Base-by-base conservation (phyloP, 306 rosid genomes). In the Amphicarpaea edgeworthii region DNA sequence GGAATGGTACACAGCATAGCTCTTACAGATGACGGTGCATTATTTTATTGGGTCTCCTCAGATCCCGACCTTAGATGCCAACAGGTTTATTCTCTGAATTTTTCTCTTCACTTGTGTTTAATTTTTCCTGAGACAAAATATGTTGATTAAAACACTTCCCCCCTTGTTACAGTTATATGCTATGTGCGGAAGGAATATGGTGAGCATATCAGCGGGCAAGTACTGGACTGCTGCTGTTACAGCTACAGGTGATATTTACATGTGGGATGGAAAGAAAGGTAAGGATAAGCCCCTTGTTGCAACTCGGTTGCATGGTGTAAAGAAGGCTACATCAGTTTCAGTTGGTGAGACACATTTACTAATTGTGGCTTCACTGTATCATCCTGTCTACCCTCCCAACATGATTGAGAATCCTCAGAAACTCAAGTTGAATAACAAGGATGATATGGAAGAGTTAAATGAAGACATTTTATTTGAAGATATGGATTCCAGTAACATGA, bases 301-400 rank as follows among this genome's bases (percentile, higher is more conserved):
- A 43, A 84, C 90, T 68, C 93, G 96, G 73, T 81, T 95, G 79
- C 89, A 84, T 73, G 96, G 98, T 68, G 82, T 89, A 64, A 95
- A 95, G 92, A 86, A 83, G 85, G 97, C 91, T 84, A 86, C 92
- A 43, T 88, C 97, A 64, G 97, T 89, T 80, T 86, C 97, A 19
- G 97, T 86, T 57, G 98, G 98, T 61, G 98, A 95, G 86, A 89
- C 98, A 38, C 98, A 95, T 85, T 17, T 95, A 19, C 83, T 95
- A 70, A 80, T 95, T 53, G 88, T 90, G 55, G 91, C 89, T 50
- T 89, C 97, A 34, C 92, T 95, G 46, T 92, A 89, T 81, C 98
- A 92, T 55, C 98, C 98, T 26, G 73, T 23, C 66, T 95, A 87
- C 74, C 79, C 90, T 76, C 72, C 55, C 75, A 81, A 54, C 58